Evolutionary conservation across 2,329 filamentous ascomycete genomes (phyloP).

Genomic region (Pestalotiopsis sp.): DNA sequence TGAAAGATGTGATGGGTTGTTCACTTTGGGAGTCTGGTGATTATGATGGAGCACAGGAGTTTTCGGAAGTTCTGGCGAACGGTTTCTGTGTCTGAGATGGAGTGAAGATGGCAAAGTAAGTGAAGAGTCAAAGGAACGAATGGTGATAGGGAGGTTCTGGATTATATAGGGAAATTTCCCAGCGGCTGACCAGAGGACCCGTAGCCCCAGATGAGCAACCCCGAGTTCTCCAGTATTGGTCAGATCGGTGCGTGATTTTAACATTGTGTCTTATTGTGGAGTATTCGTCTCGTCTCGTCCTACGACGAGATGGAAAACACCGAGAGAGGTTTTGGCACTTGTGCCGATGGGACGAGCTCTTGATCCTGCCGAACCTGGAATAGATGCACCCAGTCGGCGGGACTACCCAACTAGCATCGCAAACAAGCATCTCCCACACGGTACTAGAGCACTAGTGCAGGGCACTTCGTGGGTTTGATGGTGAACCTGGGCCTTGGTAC

Average conservation of each 20-base stretch:
- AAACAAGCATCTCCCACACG: not conserved
- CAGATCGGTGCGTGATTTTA: conserved; percentile 11
- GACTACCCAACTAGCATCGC: not conserved
- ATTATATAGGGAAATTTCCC: conserved; percentile 6
- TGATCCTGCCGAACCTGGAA: conserved; percentile 3
- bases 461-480: not conserved
- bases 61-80: not conserved
- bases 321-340: conserved; percentile 5
- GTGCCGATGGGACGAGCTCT: not conserved
- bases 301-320: not conserved
- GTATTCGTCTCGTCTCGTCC: not conserved
- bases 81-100: not conserved
- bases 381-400: not conserved
- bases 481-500: not conserved
- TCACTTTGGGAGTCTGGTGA: not conserved
- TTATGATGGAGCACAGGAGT: not conserved
- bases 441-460: not conserved
- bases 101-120: not conserved
- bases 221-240: conserved; percentile 12
- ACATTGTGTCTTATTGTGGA: conserved; percentile 9
- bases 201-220: conserved; percentile 7
- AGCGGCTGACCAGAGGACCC: not conserved
- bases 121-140: not conserved
- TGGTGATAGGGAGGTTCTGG: not conserved
- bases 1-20: conserved; percentile 15